Evolutionary conservation across 2,329 filamentous ascomycete species (phyloP).

Genomic region (Curvularia sp.): DNA sequence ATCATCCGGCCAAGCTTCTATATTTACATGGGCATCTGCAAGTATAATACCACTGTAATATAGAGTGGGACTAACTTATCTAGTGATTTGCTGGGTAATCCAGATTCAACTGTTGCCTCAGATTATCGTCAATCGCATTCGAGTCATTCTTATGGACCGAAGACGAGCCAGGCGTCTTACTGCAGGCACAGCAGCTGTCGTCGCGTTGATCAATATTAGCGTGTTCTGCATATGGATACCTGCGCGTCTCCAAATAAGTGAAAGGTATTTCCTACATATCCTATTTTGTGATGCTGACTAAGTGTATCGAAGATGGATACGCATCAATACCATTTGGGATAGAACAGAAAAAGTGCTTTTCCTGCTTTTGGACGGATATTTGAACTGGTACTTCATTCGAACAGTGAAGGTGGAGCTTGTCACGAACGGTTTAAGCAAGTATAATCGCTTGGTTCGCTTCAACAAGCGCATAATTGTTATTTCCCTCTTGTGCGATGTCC

Average conservation of each 20-base stretch:
- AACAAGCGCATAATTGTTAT: slow-evolving; percentile 37
- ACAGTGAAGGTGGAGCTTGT: slow-evolving; percentile 37
- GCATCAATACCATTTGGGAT: slow-evolving; percentile 38
- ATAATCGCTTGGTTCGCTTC: slow-evolving; percentile 36
- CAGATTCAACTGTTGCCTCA: slow-evolving; percentile 42
- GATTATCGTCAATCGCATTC: slow-evolving; percentile 42
- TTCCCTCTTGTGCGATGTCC: slow-evolving; percentile 39
- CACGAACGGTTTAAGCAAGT: slow-evolving; percentile 38
- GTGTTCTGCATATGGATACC: slow-evolving; percentile 43
- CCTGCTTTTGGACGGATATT: slow-evolving; percentile 30
- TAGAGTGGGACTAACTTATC: slow-evolving; percentile 10
- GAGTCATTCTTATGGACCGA: slow-evolving; percentile 32
- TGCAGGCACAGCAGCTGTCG: slow-evolving; percentile 22
- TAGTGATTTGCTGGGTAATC: slow-evolving; percentile 36
- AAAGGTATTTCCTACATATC: slow-evolving; percentile 13
- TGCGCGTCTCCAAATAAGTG: slow-evolving; percentile 34
- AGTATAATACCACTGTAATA: slow-evolving; percentile 3
- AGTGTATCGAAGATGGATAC: slow-evolving; percentile 22
- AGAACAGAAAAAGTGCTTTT: slow-evolving; percentile 39
- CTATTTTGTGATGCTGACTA: not conserved
- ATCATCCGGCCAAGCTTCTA: slow-evolving; percentile 44
- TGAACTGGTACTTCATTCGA: slow-evolving; percentile 40
- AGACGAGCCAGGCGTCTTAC: slow-evolving; percentile 25
- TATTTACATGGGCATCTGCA: slow-evolving; percentile 42
- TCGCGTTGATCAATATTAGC: slow-evolving; percentile 41